Evolutionary conservation across 2,329 filamentous ascomycete species (phyloP).

Genomic region (Alternaria incomplexa): DNA sequence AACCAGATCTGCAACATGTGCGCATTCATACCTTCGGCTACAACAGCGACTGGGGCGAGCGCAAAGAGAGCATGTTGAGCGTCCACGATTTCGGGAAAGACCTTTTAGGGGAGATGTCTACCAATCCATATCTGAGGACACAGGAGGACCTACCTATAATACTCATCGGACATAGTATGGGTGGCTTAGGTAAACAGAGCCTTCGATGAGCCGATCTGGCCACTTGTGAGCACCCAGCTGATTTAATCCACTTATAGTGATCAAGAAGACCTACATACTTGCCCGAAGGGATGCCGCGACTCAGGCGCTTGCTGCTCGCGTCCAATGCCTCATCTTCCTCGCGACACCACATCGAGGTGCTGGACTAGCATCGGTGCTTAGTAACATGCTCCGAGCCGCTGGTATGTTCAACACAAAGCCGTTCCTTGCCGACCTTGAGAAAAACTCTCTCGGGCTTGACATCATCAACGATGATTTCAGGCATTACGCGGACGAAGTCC

Average conservation of each 20-base stretch:
- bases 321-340: constrained; percentile 1
- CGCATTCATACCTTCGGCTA: constrained; percentile 5
- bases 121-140: not conserved
- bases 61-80: not conserved
- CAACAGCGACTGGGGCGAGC: not conserved
- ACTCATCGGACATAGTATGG: constrained; percentile 8
- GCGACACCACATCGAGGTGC: constrained; percentile 9
- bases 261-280: no score
- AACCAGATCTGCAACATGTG: not conserved
- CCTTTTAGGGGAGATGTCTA: no score
- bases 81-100: constrained; percentile 3
- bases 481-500: no score
- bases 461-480: no score
- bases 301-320: not conserved
- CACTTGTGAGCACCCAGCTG: no score
- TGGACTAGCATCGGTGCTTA: not conserved
- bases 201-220: not conserved
- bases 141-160: constrained; percentile 1
- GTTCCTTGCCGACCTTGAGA: no score
- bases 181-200: constrained; percentile 2
- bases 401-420: no score
- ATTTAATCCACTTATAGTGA: no score
- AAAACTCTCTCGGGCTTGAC: no score
- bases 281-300: no score
- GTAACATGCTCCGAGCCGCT: not conserved